These are phyloP conservation scores for Crithidia bombi DNA, from an alignment of 208 protist genomes.

Conservation along the genomic window DNA sequence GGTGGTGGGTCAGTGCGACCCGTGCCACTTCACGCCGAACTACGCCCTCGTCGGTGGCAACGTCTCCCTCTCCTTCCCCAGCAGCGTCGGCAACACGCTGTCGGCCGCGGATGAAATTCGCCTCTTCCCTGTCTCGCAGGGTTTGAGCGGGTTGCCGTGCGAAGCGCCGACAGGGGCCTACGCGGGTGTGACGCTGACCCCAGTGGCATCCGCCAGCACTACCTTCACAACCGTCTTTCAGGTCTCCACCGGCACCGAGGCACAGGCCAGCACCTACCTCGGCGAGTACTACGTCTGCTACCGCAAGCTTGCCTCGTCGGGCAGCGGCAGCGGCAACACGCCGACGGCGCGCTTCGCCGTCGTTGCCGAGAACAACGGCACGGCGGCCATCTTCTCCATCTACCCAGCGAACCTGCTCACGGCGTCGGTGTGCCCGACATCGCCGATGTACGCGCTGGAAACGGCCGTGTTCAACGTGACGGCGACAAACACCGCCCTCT, in stretches of 20 bases:
- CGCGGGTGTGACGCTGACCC: constrained; percentile 51
- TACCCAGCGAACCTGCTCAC: constrained; percentile 66
- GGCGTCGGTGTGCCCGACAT: constrained; percentile 32
- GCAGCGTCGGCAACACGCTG: constrained; percentile 47
- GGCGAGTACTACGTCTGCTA: constrained; percentile 91
- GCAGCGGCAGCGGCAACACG: constrained; percentile 4
- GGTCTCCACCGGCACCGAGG: constrained; percentile 46
- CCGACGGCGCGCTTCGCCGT: constrained; percentile 48
- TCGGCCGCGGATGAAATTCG: constrained; percentile 60
- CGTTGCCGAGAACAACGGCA: constrained; percentile 45
- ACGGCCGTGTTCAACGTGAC: constrained; percentile 71
- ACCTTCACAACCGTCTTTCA: constrained; percentile 47
- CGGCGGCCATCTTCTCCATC: constrained; percentile 66
- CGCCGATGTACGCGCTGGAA: constrained; percentile 55
- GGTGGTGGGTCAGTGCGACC: constrained; percentile 73
- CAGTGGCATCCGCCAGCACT: constrained; percentile 33
- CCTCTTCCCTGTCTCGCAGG: constrained; percentile 63
- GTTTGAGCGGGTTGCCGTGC: constrained; percentile 52
- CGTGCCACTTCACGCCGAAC: constrained; percentile 68
- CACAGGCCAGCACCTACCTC: constrained; percentile 43
- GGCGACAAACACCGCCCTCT: constrained; percentile 28
- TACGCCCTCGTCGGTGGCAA: constrained; percentile 62
- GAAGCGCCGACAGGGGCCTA: constrained; percentile 62
- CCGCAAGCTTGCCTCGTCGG: constrained; percentile 29
- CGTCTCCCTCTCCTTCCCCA: constrained; percentile 61